Evolutionary conservation across 2,329 filamentous ascomycete genomes (phyloP).

Genomic region (Nakataea oryzae): DNA sequence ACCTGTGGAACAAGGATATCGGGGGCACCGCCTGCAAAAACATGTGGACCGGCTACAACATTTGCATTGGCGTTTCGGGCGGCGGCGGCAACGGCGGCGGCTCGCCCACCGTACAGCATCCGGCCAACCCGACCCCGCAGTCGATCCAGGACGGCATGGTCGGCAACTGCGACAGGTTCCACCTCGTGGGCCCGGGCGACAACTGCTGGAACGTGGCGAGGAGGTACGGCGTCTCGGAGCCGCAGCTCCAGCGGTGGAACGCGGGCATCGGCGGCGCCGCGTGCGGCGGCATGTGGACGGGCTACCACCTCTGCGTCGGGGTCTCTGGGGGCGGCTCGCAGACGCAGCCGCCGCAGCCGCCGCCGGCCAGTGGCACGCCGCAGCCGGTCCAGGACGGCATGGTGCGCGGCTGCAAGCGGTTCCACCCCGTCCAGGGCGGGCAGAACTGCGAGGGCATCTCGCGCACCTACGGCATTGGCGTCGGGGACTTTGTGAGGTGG

Average conservation of each 20-base stretch:
- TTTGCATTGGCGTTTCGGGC: constrained; percentile 9
- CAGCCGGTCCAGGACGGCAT: constrained; percentile 5
- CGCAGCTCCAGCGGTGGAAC: constrained; percentile 6
- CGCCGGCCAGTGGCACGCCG: constrained; percentile 1
- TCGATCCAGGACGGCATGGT: constrained; percentile 6
- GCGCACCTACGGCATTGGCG: background rate
- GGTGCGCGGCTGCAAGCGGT: constrained; percentile 4
- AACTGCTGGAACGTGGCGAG: constrained; percentile 2
- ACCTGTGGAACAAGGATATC: constrained; percentile 5
- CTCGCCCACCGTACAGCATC: background rate
- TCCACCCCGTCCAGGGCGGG: constrained; percentile 1
- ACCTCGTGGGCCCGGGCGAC: constrained; percentile 3
- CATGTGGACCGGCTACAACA: constrained; percentile 8
- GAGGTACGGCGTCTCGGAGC: background rate
- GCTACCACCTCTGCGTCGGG: constrained; percentile 11
- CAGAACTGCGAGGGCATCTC: constrained; percentile 5
- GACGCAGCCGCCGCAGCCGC: background rate
- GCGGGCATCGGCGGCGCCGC: background rate
- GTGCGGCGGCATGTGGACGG: constrained; percentile 6
- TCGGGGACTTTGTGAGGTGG: background rate
- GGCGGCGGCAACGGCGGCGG: no score
- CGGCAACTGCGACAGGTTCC: constrained; percentile 4
- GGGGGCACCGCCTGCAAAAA: constrained; percentile 2
- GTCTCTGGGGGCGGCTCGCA: background rate
- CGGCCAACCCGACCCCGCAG: background rate